Percentiles rank a stretch among this genome's conserved stretches.
phyloP scores from a whole-genome alignment of 2,329 filamentous ascomycete genomes.

The Colletotrichum gloeosporioides region DNA sequence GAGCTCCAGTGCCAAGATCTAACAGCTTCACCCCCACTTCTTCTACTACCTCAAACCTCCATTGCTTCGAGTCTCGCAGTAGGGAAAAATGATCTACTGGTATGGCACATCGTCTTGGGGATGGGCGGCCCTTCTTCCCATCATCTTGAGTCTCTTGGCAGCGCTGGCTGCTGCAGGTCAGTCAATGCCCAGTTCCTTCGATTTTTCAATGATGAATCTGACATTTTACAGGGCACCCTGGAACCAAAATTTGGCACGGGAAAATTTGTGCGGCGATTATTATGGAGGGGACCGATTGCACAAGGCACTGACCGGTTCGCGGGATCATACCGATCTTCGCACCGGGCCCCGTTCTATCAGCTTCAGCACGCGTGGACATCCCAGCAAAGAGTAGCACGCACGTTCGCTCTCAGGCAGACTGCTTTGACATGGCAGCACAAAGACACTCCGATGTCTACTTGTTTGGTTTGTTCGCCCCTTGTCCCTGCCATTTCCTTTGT shows the following conservation, averaged over 20 bases:
- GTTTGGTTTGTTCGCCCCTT: background rate
- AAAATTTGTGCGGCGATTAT: background rate
- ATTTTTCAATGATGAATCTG: background rate
- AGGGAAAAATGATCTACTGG: background rate
- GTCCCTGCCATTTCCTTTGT: background rate
- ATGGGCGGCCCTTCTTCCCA: background rate
- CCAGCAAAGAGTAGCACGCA: background rate
- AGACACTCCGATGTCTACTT: background rate
- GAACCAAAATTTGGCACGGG: background rate
- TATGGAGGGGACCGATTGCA: background rate
- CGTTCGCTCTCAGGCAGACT: background rate
- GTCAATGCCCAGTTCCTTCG: background rate
- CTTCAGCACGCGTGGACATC: background rate
- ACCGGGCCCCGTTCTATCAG: background rate
- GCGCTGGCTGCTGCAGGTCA: background rate
- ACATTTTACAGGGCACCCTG: background rate
- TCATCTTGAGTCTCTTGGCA: background rate
- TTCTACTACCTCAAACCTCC: accelerated
- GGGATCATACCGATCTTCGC: background rate
- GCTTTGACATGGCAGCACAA: background rate
- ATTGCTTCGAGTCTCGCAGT: background rate
- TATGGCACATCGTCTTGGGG: background rate
- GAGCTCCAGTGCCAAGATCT: accelerated
- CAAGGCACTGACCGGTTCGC: background rate
- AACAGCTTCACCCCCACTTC: background rate